These are phyloP conservation scores for Penicillium lagena DNA, from an alignment of 495 filamentous ascomycete genomes.

Conservation along the genomic window DNA sequence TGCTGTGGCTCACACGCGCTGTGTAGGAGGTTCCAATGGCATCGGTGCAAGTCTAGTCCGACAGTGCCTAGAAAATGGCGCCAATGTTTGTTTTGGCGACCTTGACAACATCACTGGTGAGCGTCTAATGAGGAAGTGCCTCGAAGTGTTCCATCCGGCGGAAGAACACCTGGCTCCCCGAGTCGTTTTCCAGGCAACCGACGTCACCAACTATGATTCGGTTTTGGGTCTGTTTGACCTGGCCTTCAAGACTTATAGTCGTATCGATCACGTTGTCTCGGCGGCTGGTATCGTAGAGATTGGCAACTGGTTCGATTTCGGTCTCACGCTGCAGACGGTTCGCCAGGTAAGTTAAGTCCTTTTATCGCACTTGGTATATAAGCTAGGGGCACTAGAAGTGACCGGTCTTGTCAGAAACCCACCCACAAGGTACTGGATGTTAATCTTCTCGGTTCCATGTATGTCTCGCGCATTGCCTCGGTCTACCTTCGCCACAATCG, in stretches of 20 bases:
- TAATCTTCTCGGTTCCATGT: constrained; percentile 43
- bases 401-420: constrained; percentile 30
- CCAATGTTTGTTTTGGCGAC: constrained; percentile 42
- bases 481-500: constrained; percentile 42
- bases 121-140: constrained; percentile 14
- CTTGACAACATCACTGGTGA: constrained; percentile 26
- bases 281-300: constrained; percentile 45
- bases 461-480: constrained; percentile 38
- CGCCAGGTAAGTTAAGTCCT: constrained; percentile 25
- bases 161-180: constrained; percentile 16
- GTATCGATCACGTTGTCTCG: constrained; percentile 46
- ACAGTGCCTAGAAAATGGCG: constrained; percentile 36
- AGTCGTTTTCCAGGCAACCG: constrained; percentile 30
- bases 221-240: constrained; percentile 38
- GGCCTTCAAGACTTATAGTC: constrained; percentile 36
- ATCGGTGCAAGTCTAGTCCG: constrained; percentile 48
- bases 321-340: constrained; percentile 25
- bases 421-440: constrained; percentile 41
- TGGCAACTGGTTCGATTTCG: constrained; percentile 40
- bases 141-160: constrained; percentile 18
- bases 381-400: constrained; percentile 2
- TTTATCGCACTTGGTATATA: neutral
- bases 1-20: neutral
- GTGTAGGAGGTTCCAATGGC: constrained; percentile 45
- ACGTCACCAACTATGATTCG: constrained; percentile 41